Percentiles rank a stretch among this genome's conserved stretches.
phyloP scores from a whole-genome alignment of 2,329 filamentous ascomycete genomes.

The Myriosclerotinia scirpicola region DNA sequence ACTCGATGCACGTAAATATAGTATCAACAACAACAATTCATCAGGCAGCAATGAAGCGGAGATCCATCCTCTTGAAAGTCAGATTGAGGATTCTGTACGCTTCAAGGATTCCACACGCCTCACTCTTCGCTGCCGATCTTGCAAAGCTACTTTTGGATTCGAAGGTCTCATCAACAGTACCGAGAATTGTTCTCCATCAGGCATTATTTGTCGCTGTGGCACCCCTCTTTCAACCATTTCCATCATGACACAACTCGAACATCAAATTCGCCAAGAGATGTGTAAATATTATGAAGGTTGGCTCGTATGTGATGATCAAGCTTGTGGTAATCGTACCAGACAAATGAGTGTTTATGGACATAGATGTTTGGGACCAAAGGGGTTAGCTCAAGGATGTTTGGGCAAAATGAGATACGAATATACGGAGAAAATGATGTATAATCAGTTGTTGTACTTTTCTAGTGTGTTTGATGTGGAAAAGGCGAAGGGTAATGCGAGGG shows the following conservation, averaged over 20 bases:
- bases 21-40: conserved; percentile 60
- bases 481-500: conserved; percentile 56
- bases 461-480: conserved; percentile 88
- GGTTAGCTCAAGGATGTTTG: conserved; percentile 78
- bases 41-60: conserved; percentile 60
- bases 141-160: conserved; percentile 70
- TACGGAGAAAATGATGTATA: conserved; percentile 87
- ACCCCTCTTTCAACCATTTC: conserved; percentile 66
- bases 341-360: conserved; percentile 93
- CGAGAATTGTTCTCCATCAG: conserved; percentile 66
- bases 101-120: conserved; percentile 81
- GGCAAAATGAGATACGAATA: conserved; percentile 89
- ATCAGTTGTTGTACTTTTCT: conserved; percentile 87
- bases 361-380: conserved; percentile 83
- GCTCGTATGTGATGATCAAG: conserved; percentile 85
- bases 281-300: conserved; percentile 89
- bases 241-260: conserved; percentile 83
- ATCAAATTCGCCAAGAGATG: conserved; percentile 74
- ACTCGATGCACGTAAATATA: conserved; percentile 85
- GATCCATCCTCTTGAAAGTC: conserved; percentile 89
- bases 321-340: conserved; percentile 82
- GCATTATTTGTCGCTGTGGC: conserved; percentile 74
- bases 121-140: conserved; percentile 75
- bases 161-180: conserved; percentile 67
- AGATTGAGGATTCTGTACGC: conserved; percentile 86